Evolutionary conservation across 805 yeast species (phyloP).

Genomic region (Yarrowia divulgata): DNA sequence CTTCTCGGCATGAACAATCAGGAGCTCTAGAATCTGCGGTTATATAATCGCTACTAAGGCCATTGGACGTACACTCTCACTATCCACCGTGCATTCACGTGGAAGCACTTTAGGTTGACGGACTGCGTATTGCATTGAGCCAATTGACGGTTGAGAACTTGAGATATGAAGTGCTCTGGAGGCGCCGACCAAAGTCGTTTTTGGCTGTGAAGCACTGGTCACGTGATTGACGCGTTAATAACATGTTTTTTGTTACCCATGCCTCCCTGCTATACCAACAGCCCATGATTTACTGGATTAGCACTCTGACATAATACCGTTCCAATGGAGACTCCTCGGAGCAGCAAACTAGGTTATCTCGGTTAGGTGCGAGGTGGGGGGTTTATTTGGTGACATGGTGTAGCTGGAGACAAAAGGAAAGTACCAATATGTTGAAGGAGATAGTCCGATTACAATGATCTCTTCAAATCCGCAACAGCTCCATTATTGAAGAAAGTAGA

Average conservation of each 20-base stretch:
- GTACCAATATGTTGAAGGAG: too few species aligned
- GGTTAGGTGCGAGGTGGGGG: background rate
- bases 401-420: too few species aligned
- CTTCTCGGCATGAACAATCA: background rate
- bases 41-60: background rate
- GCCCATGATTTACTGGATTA: background rate
- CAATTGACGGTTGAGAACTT: background rate
- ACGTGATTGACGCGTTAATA: background rate
- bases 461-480: too few species aligned
- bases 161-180: background rate
- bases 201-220: background rate
- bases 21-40: background rate
- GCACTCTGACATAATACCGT: background rate
- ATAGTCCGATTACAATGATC: too few species aligned
- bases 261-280: background rate
- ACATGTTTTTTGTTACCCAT: background rate
- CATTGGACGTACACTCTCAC: background rate
- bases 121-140: background rate
- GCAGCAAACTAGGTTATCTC: constrained; percentile 10
- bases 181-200: too few species aligned
- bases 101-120: constrained; percentile 10
- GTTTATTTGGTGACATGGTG: background rate
- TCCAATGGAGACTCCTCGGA: background rate
- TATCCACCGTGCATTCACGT: background rate
- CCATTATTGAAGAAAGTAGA: too few species aligned